These are phyloP conservation scores for Daedalea quercina DNA, from an alignment of 768 basidiomycete genomes.

Conservation along the genomic window DNA sequence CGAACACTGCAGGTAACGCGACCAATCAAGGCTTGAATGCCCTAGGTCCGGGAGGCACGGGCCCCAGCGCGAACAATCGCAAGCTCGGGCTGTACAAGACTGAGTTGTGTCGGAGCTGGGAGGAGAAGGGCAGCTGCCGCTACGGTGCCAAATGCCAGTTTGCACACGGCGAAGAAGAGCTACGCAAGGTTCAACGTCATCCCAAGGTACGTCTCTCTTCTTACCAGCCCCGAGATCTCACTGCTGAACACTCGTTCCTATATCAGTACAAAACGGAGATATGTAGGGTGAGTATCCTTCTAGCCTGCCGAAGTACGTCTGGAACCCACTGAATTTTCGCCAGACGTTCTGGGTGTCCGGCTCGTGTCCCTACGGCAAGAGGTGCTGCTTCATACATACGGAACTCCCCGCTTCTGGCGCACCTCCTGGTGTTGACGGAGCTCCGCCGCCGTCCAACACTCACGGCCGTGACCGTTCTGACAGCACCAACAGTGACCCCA, in stretches of 20 bases:
- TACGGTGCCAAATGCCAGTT: slow-evolving; percentile 91
- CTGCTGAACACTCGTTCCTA: slow-evolving; percentile 13
- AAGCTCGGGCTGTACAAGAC: slow-evolving; percentile 91
- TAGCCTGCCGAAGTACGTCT: neutral
- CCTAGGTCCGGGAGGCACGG: slow-evolving; percentile 35
- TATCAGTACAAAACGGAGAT: slow-evolving; percentile 88
- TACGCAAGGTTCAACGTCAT: slow-evolving; percentile 78
- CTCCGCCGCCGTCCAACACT: slow-evolving; percentile 37
- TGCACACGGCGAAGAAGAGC: slow-evolving; percentile 86
- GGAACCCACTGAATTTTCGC: slow-evolving; percentile 3
- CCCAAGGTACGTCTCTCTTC: slow-evolving; percentile 58
- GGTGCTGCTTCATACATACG: slow-evolving; percentile 93
- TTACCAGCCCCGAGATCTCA: neutral
- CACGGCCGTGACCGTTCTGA: slow-evolving; percentile 60
- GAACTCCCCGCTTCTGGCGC: slow-evolving; percentile 65
- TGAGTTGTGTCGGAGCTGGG: slow-evolving; percentile 86
- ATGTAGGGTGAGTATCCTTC: slow-evolving; percentile 58
- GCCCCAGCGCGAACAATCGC: slow-evolving; percentile 87
- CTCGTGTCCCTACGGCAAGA: slow-evolving; percentile 86
- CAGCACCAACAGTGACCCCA: slow-evolving; percentile 69
- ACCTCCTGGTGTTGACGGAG: slow-evolving; percentile 45
- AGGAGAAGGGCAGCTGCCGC: slow-evolving; percentile 82
- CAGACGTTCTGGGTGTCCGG: slow-evolving; percentile 94
- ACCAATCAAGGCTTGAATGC: slow-evolving; percentile 23
- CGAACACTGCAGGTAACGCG: slow-evolving; percentile 1